phyloP scores from a whole-genome alignment of 345 rosid species.

The Linum lewisii region DNA sequence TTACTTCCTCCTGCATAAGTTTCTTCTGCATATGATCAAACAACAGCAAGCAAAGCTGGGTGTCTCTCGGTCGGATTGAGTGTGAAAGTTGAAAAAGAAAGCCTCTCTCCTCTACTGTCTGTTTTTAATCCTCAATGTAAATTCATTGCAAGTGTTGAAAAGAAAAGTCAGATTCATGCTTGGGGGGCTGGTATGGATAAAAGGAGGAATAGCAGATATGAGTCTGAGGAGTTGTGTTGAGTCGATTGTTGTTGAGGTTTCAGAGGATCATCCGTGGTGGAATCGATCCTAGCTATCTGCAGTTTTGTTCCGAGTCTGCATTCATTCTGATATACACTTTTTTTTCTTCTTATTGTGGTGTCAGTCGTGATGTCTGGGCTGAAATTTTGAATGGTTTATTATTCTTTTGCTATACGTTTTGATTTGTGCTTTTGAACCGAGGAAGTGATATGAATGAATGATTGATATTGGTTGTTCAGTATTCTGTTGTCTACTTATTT shows the following conservation, averaged over 20 bases:
- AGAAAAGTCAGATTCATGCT: background rate
- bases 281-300: conserved; percentile 12
- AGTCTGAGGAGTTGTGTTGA: conserved; percentile 5
- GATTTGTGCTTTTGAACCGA: background rate
- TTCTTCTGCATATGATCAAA: conserved; percentile 26
- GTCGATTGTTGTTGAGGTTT: background rate
- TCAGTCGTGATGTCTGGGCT: conserved; percentile 24
- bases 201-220: conserved; percentile 14
- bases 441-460: no score
- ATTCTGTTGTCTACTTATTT: no score
- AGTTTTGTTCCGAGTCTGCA: conserved; percentile 40
- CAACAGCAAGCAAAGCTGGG: conserved; percentile 14
- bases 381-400: conserved; percentile 28
- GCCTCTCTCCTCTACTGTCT: background rate
- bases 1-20: conserved; percentile 28
- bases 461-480: no score
- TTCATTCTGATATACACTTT: background rate
- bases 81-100: conserved; percentile 25
- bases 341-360: conserved; percentile 1
- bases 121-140: conserved; percentile 26
- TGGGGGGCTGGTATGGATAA: conserved; percentile 10
- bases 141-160: conserved; percentile 18
- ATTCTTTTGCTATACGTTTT: conserved; percentile 37
- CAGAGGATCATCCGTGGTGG: background rate
- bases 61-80: conserved; percentile 19